Base-by-base conservation (phyloP, 169 alveolate genomes). In the Plasmodium vivax region DNA sequence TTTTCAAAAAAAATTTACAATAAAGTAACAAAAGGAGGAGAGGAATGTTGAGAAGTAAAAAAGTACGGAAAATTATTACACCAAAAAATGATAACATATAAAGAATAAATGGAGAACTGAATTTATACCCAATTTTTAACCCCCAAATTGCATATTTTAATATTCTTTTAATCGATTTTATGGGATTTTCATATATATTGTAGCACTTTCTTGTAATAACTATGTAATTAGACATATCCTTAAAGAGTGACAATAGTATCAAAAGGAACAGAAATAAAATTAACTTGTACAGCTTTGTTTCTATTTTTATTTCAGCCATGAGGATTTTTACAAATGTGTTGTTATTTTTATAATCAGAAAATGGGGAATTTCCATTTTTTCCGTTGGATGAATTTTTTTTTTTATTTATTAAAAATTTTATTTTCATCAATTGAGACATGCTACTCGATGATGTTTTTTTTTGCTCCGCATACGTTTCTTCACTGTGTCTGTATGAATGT, bases 151-250 rank as follows among this genome's bases (percentile, higher is more conserved):
- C 47, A 54, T 10, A 90, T 79, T 79, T 90, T 58, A 90, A 41
- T 80, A 90, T 32, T 90, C 94, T 79, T 58, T 58, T 80, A 79
- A 81, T 43, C 12, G 94, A 90, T 90, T 90, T 90, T 1, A 90
- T 62, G 12, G 94, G 94, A 62, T 51, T 90, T 80, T 90, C 94
- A 80, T 90, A 90, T 80, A 90, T 62, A 51, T 90, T 90, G 81
- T 90, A 90, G 56, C 94, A 90, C 82, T 90, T 90, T 62, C 94
- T 90, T 32, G 94, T 90, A 80, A 90, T 81, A 90, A 90, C 94
- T 68, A 81, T 73, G 83, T 90, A 90, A 8, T 80, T 58, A 45
- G 88, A 45, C 6, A 90, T 80, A 90, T 80, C 83, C 73, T 90
- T 90, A 62, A 85, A 90, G 45, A 58, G 72, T 79, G 83, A 90